Evolutionary conservation across 768 basidiomycete genomes (phyloP).

Genomic region (Cantharellus cinnabarinus): DNA sequence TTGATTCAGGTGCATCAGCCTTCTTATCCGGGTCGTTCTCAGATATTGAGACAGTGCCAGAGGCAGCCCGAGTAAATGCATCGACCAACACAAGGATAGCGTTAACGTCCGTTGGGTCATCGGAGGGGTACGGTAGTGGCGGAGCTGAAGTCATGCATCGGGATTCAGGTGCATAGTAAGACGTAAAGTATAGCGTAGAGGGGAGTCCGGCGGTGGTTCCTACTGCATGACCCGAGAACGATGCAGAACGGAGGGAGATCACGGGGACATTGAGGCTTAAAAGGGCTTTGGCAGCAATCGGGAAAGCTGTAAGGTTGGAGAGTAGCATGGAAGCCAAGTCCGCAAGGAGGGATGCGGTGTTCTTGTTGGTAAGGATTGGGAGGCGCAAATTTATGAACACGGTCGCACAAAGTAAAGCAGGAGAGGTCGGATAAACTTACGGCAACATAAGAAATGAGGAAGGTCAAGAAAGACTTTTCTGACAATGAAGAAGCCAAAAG

Average conservation of each 20-base stretch:
- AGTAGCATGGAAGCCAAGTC: conserved; percentile 95
- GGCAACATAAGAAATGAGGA: conserved; percentile 76
- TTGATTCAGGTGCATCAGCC: conserved; percentile 10
- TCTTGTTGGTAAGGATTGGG: conserved; percentile 24
- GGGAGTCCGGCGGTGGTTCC: too few relatives aligned
- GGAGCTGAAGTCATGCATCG: conserved; percentile 59
- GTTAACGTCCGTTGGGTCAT: conserved; percentile 27
- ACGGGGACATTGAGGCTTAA: conserved; percentile 47
- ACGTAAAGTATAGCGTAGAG: conserved; percentile 1
- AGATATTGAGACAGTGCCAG: not conserved
- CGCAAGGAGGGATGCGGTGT: conserved; percentile 75
- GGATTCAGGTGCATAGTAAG: conserved; percentile 54
- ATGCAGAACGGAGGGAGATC: conserved; percentile 27
- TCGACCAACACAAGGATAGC: conserved; percentile 75
- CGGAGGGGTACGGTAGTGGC: conserved; percentile 50
- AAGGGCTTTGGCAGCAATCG: conserved; percentile 41
- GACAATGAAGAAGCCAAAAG: conserved; percentile 43
- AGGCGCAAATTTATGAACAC: not conserved
- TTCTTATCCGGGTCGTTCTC: not conserved
- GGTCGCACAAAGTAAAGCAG: not conserved
- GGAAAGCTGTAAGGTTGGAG: conserved; percentile 75
- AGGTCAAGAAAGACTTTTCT: conserved; percentile 52
- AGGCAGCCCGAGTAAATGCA: conserved; percentile 61
- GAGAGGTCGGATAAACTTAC: conserved; percentile 27
- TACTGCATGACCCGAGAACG: conserved; percentile 15